Conservation (phyloP, 2,329 filamentous ascomycete genomes). For the Tolypocladium guangdongense region DNA sequence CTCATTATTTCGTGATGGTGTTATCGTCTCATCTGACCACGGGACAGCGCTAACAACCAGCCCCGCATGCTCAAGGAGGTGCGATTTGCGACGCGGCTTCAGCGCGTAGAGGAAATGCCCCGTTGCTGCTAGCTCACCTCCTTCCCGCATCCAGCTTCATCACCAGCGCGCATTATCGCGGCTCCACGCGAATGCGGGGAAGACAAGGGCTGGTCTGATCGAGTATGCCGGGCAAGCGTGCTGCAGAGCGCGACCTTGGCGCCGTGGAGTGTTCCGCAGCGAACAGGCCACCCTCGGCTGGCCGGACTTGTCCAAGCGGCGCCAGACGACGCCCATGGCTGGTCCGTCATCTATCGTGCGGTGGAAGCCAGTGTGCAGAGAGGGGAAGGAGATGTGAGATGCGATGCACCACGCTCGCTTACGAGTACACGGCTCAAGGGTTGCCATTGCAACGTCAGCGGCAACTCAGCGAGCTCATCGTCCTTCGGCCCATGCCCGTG, state of each 20-base stretch:
- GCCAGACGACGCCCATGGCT: neutral
- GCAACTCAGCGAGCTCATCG: neutral
- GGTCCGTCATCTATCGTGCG: neutral
- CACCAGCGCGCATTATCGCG: neutral
- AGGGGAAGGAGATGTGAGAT: neutral
- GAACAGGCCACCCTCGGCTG: neutral
- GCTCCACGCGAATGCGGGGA: neutral
- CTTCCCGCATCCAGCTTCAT: neutral
- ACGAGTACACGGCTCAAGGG: too few species aligned
- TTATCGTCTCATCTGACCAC: neutral
- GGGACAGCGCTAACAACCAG: neutral
- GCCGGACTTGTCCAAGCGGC: neutral
- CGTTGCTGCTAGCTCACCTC: neutral
- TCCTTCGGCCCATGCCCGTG: neutral
- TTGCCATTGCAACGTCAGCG: neutral
- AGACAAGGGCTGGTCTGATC: neutral
- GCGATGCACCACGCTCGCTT: neutral
- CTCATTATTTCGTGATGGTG: neutral
- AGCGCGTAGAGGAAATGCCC: neutral
- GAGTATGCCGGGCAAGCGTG: neutral
- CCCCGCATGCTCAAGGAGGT: neutral
- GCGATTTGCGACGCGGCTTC: constrained; percentile 1
- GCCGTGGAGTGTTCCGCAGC: neutral
- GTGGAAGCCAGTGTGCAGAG: neutral
- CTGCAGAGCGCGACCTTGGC: neutral